Base-by-base conservation (phyloP, 441 rosid species). In the Adansonia grandidieri region DNA sequence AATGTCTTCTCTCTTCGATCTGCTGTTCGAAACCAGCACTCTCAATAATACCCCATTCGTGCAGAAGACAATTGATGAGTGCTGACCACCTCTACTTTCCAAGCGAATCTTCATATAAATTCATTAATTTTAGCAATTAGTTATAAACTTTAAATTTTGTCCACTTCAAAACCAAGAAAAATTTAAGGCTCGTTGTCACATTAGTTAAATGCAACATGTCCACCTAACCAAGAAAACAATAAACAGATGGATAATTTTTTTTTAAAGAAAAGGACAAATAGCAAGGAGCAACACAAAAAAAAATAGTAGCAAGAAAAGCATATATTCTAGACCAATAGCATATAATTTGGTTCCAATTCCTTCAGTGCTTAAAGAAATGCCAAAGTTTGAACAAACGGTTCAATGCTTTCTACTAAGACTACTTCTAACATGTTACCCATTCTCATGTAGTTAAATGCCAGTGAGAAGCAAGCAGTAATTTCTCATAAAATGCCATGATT, bases 51-150 rank as follows among this genome's bases (percentile, higher is more conserved):
- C 83, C 71, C 99, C 99, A 79, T 96, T 96, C 5, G 99, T 96
- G 90, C 99, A 96, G 86, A 96, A 96, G 77, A 96, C 94, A 79
- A 96, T 86, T 73, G 98, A 93, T 10, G 98, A 91, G 80, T 91
- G 86, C 84, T 83, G 88, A 73, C 98, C 98, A 80, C 99, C 98
- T 86, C 85, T 93, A 78, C 91, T 92, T 86, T 94, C 98, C 84
- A 94, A 83, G 71, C 97, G 96, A 83, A 96, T 95, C 98, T 96
- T 80, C 67, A 48, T 77, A 57, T 66, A 44, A 53, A 53, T 53
- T 75, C 65, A 47, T 15, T 58, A 50, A 17, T 44, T 19, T 73
- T 73, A 73, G 65, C 37, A 57, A 40, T 13, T 15, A 9, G 40
- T 61, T 40, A 71, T 71, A 56, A 57, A 57, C 51, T 37, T 28